Base-by-base conservation (phyloP, 441 rosid genomes). In the Erodium texanum region DNA sequence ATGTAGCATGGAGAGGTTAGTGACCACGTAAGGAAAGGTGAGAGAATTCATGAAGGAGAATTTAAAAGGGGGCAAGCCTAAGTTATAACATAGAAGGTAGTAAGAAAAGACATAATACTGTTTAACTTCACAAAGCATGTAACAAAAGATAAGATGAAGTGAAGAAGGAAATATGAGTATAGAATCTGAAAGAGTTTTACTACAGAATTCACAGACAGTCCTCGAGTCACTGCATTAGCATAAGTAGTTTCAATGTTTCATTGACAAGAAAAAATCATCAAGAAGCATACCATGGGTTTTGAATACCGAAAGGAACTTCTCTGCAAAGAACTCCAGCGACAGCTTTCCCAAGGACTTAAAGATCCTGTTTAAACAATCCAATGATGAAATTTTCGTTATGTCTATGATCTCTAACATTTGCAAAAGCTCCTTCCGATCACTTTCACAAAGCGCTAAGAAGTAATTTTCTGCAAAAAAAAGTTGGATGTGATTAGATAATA, bases 361-460 rank as follows among this genome's bases (percentile, higher is more conserved):
- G 79, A 93, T 68, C 64, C 71, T 76, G 64, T 68, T 69, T 69
- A 79, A 54, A 67, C 76, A 68, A 16, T 77, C 70, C 69, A 75
- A 52, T 22, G 90, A 87, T 69, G 89, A 83, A 73, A 93, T 11
- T 70, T 76, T 79, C 71, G 74, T 83, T 70, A 93, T 74, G 72
- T 93, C 97, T 38, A 86, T 70, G 69, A 69, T 66, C 65, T 86
- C 90, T 77, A 87, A 79, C 52, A 91, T 70, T 75, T 76, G 82
- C 78, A 86, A 78, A 48, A 86, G 68, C 65, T 86, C 79, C 69
- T 73, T 64, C 81, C 82, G 71, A 71, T 80, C 86, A 71, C 81
- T 80, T 76, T 86, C 89, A 65, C 92, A 84, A 48, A 93, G 86
- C 41, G 97, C 97, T 67, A 77, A 73, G 72, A 93, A 75, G 78